Percentiles rank a stretch among this genome's conserved stretches.
These are phyloP conservation scores for Przewalskia tangutica DNA, from an alignment of 257 asterid genomes.

Conservation along the genomic window DNA sequence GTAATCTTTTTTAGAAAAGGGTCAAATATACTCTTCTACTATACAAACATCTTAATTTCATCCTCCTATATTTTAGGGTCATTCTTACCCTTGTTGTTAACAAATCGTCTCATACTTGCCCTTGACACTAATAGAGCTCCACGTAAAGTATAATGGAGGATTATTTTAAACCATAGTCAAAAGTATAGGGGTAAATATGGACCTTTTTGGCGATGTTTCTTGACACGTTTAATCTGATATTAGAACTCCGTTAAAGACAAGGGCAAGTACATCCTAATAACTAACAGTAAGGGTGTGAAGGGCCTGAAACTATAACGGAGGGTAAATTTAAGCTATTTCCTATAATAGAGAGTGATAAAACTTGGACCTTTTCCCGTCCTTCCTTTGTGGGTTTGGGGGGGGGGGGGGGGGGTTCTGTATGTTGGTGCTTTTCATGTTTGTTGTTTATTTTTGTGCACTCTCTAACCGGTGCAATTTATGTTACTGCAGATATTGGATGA, in stretches of 20 bases:
- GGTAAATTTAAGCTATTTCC: no score
- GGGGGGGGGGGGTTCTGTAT: no score
- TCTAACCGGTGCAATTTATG: background rate
- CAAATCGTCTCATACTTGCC: background rate
- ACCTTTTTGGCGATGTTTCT: background rate
- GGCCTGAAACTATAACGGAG: background rate
- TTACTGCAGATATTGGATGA: background rate
- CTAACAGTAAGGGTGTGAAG: background rate
- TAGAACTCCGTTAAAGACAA: background rate
- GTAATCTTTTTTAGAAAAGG: background rate
- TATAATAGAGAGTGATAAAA: no score
- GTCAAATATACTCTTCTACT: background rate
- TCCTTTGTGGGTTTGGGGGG: no score
- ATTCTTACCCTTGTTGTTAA: background rate
- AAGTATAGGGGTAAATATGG: background rate
- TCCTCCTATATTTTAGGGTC: background rate
- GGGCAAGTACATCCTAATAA: background rate
- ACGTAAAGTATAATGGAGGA: background rate
- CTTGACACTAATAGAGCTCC: background rate
- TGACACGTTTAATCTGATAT: background rate
- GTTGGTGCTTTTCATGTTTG: background rate
- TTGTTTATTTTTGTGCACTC: background rate
- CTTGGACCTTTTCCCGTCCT: no score
- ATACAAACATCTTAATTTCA: background rate
- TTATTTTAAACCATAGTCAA: background rate